Percentiles rank a stretch among this genome's conserved stretches.
Conservation (phyloP, 345 rosid genomes). For the Camelina neglecta region DNA sequence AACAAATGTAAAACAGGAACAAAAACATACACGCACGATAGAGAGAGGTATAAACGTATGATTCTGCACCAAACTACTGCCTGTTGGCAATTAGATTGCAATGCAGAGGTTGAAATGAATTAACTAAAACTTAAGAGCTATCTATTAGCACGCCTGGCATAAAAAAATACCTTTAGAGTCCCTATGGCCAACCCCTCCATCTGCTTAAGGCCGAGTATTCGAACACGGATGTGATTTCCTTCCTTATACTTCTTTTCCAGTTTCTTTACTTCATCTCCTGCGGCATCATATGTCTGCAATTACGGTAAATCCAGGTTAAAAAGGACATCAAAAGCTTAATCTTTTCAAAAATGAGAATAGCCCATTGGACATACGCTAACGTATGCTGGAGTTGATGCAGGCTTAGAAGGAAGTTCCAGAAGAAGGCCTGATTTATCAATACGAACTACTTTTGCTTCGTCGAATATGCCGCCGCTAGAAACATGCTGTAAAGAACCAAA, state of each 20-base stretch:
- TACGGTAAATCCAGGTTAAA: conserved; percentile 28
- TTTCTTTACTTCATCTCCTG: conserved; percentile 78
- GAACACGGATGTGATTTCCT: conserved; percentile 79
- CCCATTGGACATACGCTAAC: conserved; percentile 66
- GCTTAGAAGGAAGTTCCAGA: conserved; percentile 80
- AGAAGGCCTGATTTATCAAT: conserved; percentile 86
- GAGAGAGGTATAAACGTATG: conserved; percentile 18
- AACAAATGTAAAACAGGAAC: neutral
- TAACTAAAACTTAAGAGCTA: conserved; percentile 14
- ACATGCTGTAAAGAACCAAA: conserved; percentile 63
- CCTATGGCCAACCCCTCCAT: conserved; percentile 97
- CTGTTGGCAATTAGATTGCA: conserved; percentile 19
- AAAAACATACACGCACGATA: conserved; percentile 1
- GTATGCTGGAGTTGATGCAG: conserved; percentile 71
- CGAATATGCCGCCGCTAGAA: conserved; percentile 77
- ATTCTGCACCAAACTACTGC: conserved; percentile 20
- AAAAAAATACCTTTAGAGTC: conserved; percentile 70
- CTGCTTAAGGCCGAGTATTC: conserved; percentile 81
- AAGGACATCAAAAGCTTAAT: conserved; percentile 15
- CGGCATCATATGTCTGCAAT: conserved; percentile 75
- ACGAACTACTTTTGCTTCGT: conserved; percentile 80
- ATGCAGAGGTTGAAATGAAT: conserved; percentile 5
- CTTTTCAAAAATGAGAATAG: conserved; percentile 20
- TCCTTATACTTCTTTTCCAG: conserved; percentile 83
- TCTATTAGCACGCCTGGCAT: conserved; percentile 18